Base-by-base conservation (phyloP, 345 rosid genomes). In the Citrus maxima region DNA sequence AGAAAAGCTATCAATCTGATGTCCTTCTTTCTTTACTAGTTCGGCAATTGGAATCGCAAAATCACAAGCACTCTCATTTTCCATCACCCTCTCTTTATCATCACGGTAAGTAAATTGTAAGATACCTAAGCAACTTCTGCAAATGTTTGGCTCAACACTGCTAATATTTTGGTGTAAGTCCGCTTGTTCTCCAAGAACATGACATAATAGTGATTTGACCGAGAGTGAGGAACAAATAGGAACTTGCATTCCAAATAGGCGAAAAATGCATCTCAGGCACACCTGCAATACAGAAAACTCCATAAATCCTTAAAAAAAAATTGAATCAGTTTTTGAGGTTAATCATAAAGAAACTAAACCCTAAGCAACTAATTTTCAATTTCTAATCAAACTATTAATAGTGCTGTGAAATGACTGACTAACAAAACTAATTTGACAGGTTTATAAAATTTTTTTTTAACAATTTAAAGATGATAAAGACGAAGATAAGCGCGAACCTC, bases 71-170 rank as follows among this genome's bases (percentile, higher is more conserved):
- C 22, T 75, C 69, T 82, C 80, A 83, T 83, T 80, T 71, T 75
- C 83, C 81, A 85, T 87, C 74, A 84, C 24, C 66, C 75, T 68
- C 63, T 79, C 75, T 40, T 82, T 79, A 46, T 86, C 92, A 82
- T 85, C 88, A 54, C 78, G 46, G 38, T 80, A 88, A 73, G 72
- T 79, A 79, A 90, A 89, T 81, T 95, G 97, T 89, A 95, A 74
- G 65, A 95, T 79, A 73, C 99, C 98, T 72, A 93, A 88, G 82
- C 99, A 95, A 66, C 87, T 77, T 66, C 82, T 67, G 87, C 99
- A 95, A 62, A 90, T 28, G 58, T 78, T 83, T n/a, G 82, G 85
- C 79, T 78, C 86, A 32, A 80, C 59, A 38, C 51, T 65, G 68
- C 16, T 71, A 65, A 32, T 66, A 70, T 67, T 78, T 66, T 75